Conservation (phyloP, 441 rosid species). For the Erysimum cheiri region DNA sequence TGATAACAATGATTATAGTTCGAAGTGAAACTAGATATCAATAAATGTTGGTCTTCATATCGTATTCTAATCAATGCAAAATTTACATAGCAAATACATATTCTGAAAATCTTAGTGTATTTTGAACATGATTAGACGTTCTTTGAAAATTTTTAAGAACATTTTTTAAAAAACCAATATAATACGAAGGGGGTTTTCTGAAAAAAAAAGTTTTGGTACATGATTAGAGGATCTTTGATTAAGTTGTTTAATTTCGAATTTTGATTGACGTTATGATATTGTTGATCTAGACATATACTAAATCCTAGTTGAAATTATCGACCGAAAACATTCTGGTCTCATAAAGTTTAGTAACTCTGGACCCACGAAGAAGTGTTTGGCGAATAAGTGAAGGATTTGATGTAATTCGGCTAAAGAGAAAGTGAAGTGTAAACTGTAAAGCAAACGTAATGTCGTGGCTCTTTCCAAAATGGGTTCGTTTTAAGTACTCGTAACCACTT, state of each 20-base stretch:
- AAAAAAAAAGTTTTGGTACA: not conserved
- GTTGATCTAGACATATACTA: conserved; percentile 28
- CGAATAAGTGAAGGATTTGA: conserved; percentile 31
- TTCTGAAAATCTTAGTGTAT: too few relatives aligned
- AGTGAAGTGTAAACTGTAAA: conserved; percentile 25
- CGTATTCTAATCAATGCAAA: too few relatives aligned
- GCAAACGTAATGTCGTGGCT: conserved; percentile 34
- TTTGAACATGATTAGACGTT: not conserved
- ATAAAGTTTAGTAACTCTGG: conserved; percentile 28
- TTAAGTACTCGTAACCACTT: conserved; percentile 15
- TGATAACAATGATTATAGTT: too few relatives aligned
- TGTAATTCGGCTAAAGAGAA: conserved; percentile 28
- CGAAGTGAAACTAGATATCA: not conserved
- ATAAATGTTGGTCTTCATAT: too few relatives aligned
- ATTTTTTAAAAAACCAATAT: too few relatives aligned
- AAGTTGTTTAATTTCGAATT: conserved; percentile 20
- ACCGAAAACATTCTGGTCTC: conserved; percentile 29
- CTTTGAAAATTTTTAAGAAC: not conserved
- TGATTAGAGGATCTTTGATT: conserved; percentile 2
- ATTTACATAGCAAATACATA: too few relatives aligned
- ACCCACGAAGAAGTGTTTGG: conserved; percentile 40
- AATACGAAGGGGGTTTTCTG: not conserved
- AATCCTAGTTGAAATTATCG: not conserved
- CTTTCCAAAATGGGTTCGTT: conserved; percentile 27
- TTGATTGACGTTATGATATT: conserved; percentile 8